Conservation (phyloP, 1,284 basidiomycete species). For the Sporisorium reilianum region DNA sequence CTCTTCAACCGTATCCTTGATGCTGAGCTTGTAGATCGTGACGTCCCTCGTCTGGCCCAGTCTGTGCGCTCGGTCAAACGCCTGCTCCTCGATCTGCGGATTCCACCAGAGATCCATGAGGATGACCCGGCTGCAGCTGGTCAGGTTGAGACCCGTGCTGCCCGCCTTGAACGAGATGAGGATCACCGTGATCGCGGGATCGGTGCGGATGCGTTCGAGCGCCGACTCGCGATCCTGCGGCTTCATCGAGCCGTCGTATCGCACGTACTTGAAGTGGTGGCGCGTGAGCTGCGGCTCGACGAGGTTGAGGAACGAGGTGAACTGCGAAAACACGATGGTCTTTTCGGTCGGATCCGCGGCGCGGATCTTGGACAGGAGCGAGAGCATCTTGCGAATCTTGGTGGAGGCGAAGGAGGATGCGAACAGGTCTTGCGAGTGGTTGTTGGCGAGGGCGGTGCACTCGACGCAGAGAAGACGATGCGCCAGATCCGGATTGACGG, state of each 20-base stretch:
- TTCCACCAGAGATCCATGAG: slow-evolving; percentile 93
- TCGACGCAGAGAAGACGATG: slow-evolving; percentile 48
- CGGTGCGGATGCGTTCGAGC: slow-evolving; percentile 79
- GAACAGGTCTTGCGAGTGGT: slow-evolving; percentile 25
- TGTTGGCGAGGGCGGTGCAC: slow-evolving; percentile 47
- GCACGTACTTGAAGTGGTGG: slow-evolving; percentile 78
- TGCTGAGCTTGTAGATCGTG: slow-evolving; percentile 91
- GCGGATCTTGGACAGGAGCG: slow-evolving; percentile 80
- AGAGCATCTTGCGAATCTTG: slow-evolving; percentile 87
- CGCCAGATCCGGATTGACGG: slow-evolving; percentile 17
- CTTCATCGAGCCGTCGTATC: slow-evolving; percentile 89
- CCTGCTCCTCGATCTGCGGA: slow-evolving; percentile 77
- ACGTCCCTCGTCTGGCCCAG: slow-evolving; percentile 88
- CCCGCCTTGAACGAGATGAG: slow-evolving; percentile 97
- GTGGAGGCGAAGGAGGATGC: slow-evolving; percentile 73
- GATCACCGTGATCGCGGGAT: slow-evolving; percentile 77
- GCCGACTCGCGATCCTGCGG: slow-evolving; percentile 81
- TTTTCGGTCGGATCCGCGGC: slow-evolving; percentile 77
- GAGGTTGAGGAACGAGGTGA: slow-evolving; percentile 89
- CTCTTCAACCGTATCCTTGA: slow-evolving; percentile 89
- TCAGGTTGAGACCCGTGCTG: slow-evolving; percentile 92
- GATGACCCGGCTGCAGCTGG: slow-evolving; percentile 92
- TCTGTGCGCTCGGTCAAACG: slow-evolving; percentile 91
- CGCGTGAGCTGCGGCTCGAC: slow-evolving; percentile 83
- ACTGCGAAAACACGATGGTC: slow-evolving; percentile 84